Base-by-base conservation (phyloP, 2,329 filamentous ascomycete genomes). In the Monilinia aucupariae region DNA sequence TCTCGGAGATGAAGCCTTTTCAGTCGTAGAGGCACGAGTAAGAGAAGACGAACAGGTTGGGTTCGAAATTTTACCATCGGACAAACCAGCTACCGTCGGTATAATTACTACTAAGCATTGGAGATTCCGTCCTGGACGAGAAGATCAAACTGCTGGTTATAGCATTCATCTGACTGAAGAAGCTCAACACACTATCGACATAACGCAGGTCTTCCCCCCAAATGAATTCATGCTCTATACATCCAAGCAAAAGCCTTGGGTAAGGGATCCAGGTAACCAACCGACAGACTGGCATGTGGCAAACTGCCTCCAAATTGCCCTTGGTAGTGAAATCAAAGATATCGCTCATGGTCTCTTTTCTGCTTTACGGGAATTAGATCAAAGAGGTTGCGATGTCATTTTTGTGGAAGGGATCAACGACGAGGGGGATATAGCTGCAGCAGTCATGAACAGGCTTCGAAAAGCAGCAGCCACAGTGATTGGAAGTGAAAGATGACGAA, bases 261-360 rank as follows among this genome's bases (percentile, higher is more conserved):
- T 48, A 6, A 20, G 22, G 45, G 27, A 50, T 25, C 13, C 3
- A 32, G 9, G 17, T 27, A 3, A 27, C 12, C 51, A 41, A 7
- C 22, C 27, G 45, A 58, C 27, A 47, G 51, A 13, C 8, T 58
- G 54, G 20, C 56, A 63, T 13, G 51, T 69, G 22, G 72, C 68
- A 17, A 55, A 71, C 37, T 45, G 72, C 7, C 59, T 91, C 70
- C 90, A 96, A 70, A 85, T 96, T 52, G 78, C 85, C 64, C 79
- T 99, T 17, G 92, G 93, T 0, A 77, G 77, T 20, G 83, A 89
- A 51, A 86, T 86, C 0, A 83, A 84, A 68, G 83, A 84, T 39
- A 92, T 99, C 69, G 93, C 94, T 1, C 85, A 92, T 69, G 90
- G 90, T 0, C 79, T 99, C 17, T 99, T 99, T 74, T 90, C 91